phyloP scores from a whole-genome alignment of 2,329 filamentous ascomycete species.

The Aspergillus brasiliensis region DNA sequence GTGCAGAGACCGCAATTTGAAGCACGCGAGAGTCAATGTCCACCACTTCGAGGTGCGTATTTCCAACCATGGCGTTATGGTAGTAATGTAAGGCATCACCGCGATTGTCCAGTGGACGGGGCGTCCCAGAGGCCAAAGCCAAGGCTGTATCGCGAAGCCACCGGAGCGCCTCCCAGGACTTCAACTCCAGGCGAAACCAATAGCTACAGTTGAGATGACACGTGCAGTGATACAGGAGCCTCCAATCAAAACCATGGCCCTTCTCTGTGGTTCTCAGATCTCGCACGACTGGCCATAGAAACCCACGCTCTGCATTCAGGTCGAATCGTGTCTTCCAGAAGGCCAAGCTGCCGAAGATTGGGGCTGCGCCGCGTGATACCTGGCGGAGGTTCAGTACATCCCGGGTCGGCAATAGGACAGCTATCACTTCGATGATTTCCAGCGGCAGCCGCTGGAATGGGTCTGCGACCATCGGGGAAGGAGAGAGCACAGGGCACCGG shows the following conservation, averaged over 20 bases:
- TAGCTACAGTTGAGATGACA: not conserved
- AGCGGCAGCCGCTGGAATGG: conserved; percentile 7
- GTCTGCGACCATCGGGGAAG: not conserved
- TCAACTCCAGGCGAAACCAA: conserved; percentile 1
- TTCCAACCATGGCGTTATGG: conserved; percentile 1
- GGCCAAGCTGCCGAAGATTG: not conserved
- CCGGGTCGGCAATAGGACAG: not conserved
- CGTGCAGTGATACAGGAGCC: conserved; percentile 14
- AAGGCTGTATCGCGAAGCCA: conserved; percentile 13
- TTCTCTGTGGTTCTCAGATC: not conserved
- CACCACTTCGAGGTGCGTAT: not conserved
- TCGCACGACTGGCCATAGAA: conserved; percentile 3
- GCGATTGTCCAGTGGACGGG: conserved; percentile 9
- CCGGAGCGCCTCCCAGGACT: conserved; percentile 8
- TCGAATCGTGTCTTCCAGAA: not conserved
- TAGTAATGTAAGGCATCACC: conserved; percentile 16
- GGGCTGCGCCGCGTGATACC: not conserved
- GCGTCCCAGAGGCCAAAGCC: not conserved
- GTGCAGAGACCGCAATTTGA: conserved; percentile 5
- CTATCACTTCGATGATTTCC: not conserved
- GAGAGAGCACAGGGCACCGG: no score
- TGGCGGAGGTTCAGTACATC: not conserved
- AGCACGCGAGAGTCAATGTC: not conserved
- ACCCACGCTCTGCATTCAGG: not conserved
- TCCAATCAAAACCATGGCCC: conserved; percentile 10